phyloP scores from a whole-genome alignment of 495 filamentous ascomycete species.

The Margaritispora aquatica region DNA sequence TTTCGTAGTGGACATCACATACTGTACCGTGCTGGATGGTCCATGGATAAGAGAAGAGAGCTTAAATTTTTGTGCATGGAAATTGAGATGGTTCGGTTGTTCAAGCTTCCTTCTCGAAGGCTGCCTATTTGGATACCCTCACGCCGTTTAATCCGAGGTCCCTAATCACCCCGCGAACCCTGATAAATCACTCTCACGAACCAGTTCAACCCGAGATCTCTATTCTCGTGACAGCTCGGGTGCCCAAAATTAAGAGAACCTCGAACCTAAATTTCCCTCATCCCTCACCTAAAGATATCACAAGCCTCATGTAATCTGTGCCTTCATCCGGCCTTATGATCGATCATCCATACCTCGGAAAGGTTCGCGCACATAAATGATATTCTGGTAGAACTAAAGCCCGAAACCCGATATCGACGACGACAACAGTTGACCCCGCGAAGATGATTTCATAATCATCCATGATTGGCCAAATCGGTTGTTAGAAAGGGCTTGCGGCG shows the following conservation, averaged over 20 bases:
- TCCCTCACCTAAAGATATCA: neutral
- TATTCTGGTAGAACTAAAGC: neutral
- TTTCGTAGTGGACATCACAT: too few relatives aligned
- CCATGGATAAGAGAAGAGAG: neutral
- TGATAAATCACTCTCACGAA: neutral
- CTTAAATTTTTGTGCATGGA: neutral
- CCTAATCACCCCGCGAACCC: neutral
- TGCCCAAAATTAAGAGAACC: neutral
- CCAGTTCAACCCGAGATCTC: neutral
- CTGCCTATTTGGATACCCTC: neutral
- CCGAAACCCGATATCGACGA: neutral
- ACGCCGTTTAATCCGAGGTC: neutral
- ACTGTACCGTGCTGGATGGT: neutral
- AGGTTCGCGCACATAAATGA: neutral
- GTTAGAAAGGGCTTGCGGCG: neutral
- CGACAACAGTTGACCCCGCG: neutral
- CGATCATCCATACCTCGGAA: neutral
- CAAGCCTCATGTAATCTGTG: neutral
- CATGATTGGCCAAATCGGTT: neutral
- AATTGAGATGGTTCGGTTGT: neutral
- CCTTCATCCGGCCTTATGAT: neutral
- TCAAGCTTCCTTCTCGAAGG: constrained; percentile 7
- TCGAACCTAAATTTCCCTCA: neutral
- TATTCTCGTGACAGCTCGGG: neutral
- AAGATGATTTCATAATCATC: neutral